A percentile compares a stretch with the other conserved stretches of the same genome.
Conservation (phyloP, 2,329 filamentous ascomycete species). For the Beauveria sp. region DNA sequence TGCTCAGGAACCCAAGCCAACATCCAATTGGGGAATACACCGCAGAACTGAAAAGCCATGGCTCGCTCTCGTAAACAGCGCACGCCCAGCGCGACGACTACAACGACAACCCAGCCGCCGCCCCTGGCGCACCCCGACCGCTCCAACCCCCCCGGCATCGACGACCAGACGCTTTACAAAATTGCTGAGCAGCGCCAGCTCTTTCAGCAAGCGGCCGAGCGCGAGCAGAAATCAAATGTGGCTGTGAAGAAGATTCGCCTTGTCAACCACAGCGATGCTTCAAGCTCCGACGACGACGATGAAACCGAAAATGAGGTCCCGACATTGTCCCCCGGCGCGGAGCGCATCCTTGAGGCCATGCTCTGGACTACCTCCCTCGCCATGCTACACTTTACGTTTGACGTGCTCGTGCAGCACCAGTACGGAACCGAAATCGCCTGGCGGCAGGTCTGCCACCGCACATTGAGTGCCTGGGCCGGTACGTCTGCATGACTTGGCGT, state of each 20-base stretch:
- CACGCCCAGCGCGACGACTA: slow-evolving; percentile 21
- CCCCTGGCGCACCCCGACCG: slow-evolving; percentile 54
- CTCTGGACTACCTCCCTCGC: slow-evolving; percentile 56
- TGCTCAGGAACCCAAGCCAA: no score
- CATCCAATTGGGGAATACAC: background rate
- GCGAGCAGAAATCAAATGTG: slow-evolving; percentile 20
- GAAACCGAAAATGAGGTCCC: slow-evolving; percentile 19
- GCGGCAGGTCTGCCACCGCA: slow-evolving; percentile 44
- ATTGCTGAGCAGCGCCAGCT: slow-evolving; percentile 59
- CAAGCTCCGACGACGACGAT: slow-evolving; percentile 23
- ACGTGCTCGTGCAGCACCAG: slow-evolving; percentile 72
- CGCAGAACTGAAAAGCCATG: background rate
- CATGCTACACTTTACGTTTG: slow-evolving; percentile 70
- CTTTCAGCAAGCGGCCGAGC: slow-evolving; percentile 39
- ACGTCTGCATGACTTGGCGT: slow-evolving; percentile 16
- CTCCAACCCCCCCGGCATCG: slow-evolving; percentile 42
- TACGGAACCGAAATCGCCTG: slow-evolving; percentile 63
- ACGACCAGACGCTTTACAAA: slow-evolving; percentile 63
- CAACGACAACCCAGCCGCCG: slow-evolving; percentile 10
- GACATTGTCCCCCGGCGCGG: slow-evolving; percentile 35
- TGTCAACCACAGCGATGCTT: slow-evolving; percentile 16
- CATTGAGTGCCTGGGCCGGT: slow-evolving; percentile 47
- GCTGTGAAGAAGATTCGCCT: slow-evolving; percentile 5
- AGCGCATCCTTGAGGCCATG: slow-evolving; percentile 47
- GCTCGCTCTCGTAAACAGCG: slow-evolving; percentile 6